phyloP scores from a whole-genome alignment of 1,284 basidiomycete genomes.

The Trichosporon sp. region DNA sequence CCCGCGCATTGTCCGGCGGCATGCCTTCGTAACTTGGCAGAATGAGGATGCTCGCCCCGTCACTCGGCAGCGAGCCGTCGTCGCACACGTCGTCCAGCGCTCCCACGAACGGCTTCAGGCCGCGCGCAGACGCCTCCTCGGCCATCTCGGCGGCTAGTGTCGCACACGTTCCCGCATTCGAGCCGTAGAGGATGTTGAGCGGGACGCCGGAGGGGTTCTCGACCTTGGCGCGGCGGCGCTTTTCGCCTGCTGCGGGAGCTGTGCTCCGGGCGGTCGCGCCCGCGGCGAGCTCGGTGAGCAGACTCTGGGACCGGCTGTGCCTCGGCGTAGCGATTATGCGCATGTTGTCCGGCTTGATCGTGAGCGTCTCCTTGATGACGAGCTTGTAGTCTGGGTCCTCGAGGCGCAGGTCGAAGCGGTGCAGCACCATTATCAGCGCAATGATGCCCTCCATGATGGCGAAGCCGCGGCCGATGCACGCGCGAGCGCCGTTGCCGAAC shows the following conservation, averaged over 20 bases:
- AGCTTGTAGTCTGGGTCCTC: conserved; percentile 51
- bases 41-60: conserved; percentile 53
- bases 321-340: conserved; percentile 27
- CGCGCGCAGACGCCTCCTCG: conserved; percentile 48
- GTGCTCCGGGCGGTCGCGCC: neutral
- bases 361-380: conserved; percentile 52
- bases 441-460: conserved; percentile 53
- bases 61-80: conserved; percentile 44
- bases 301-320: neutral
- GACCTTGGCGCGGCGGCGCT: conserved; percentile 1
- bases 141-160: conserved; percentile 53
- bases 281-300: neutral
- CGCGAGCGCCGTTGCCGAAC: conserved; percentile 26
- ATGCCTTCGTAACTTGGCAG: conserved; percentile 55
- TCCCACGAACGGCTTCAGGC: conserved; percentile 50
- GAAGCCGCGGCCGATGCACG: conserved; percentile 48
- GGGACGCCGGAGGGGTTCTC: neutral
- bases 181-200: conserved; percentile 44
- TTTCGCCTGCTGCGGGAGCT: conserved; percentile 4
- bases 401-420: conserved; percentile 51
- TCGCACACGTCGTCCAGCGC: conserved; percentile 51
- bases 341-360: conserved; percentile 52
- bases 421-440: conserved; percentile 49
- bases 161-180: conserved; percentile 54
- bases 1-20: neutral